Evolutionary conservation across 192 early-diverging fungal species (phyloP), one percentile per base, ranked within the genome.

Genomic region (Kappamyces sp.): DNA sequence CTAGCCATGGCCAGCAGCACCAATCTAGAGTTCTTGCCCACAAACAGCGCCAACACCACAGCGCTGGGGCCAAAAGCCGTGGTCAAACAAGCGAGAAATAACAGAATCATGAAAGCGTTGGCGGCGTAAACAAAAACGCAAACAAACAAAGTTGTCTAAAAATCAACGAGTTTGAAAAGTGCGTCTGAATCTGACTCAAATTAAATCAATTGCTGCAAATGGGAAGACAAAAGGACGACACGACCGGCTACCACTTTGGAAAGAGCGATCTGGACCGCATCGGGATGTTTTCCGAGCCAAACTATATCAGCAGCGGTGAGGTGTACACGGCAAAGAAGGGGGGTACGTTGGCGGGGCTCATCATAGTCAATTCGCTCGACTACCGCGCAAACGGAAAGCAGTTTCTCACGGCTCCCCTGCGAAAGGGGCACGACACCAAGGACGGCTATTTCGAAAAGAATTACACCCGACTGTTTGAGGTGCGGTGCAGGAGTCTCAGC

Each of bases 371-470:
- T 12, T 58, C 63, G n/a, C 48, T 78, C 11, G 48, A 45, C n/a
- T 63, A 73, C 29, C 57, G 76, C 8, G 61, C 61, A 5, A 72
- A 76, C 36, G 79, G 77, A 2, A 81, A 79, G 58, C 79, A 81
- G 64, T 80, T 81, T 54, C 61, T 74, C 7, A 81, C 70, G 3
- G 63, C 60, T 31, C 74, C 79, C 0, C 65, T 64, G 2, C 75
- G 72, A 45, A n/a, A 62, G 1, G 78, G 78, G 1, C 78, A 80
- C 60, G 73, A 80, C 48, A 73, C 65, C 7, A 63, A 66, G 9
- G 74, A 80, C 48, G 72, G 63, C 1, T 81, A 76, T 52, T 81
- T 81, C 60, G 76, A 80, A 39, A 76, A 73, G 48, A 61, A 74
- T 32, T 81, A 65, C 46, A 64, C 65, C 8, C 47, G 79, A 33